A percentile compares a stretch with the other conserved stretches of the same genome.
phyloP scores from a whole-genome alignment of 2,329 filamentous ascomycete species.

The Chalara sp. region DNA sequence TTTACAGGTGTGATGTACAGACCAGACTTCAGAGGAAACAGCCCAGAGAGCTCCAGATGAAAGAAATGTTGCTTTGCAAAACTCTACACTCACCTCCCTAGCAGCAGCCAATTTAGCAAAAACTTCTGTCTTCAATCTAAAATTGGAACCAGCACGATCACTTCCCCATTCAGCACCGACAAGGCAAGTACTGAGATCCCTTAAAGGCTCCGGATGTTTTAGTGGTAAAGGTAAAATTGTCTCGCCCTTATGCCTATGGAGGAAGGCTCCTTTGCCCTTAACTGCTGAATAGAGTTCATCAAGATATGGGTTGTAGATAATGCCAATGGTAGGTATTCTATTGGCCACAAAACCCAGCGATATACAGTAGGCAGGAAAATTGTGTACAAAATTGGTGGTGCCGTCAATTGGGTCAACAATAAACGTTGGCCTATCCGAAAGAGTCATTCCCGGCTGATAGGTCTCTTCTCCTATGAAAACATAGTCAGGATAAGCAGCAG shows the following conservation, averaged over 20 bases:
- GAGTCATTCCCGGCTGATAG: slow-evolving; percentile 57
- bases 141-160: slow-evolving; percentile 63
- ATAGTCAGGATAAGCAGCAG: slow-evolving; percentile 45
- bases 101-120: slow-evolving; percentile 54
- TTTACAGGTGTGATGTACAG: too few species aligned
- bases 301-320: slow-evolving; percentile 76
- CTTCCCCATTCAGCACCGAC: slow-evolving; percentile 70
- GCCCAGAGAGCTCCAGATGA: too few species aligned
- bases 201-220: slow-evolving; percentile 47
- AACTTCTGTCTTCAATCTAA: slow-evolving; percentile 58
- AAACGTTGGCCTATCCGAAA: slow-evolving; percentile 66
- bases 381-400: slow-evolving; percentile 76
- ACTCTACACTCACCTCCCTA: slow-evolving; percentile 33
- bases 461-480: slow-evolving; percentile 73
- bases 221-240: slow-evolving; percentile 35
- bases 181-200: slow-evolving; percentile 54
- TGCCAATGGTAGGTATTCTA: slow-evolving; percentile 57
- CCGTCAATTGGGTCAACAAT: slow-evolving; percentile 79
- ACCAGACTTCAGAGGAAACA: too few species aligned
- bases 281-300: slow-evolving; percentile 63
- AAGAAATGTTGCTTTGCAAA: too few species aligned
- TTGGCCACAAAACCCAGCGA: slow-evolving; percentile 65
- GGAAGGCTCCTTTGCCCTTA: slow-evolving; percentile 58
- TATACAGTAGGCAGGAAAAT: slow-evolving; percentile 68
- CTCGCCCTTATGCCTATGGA: slow-evolving; percentile 31